Base-by-base conservation (phyloP, 2,329 filamentous ascomycete genomes). In the Diaporthe aspalathi region DNA sequence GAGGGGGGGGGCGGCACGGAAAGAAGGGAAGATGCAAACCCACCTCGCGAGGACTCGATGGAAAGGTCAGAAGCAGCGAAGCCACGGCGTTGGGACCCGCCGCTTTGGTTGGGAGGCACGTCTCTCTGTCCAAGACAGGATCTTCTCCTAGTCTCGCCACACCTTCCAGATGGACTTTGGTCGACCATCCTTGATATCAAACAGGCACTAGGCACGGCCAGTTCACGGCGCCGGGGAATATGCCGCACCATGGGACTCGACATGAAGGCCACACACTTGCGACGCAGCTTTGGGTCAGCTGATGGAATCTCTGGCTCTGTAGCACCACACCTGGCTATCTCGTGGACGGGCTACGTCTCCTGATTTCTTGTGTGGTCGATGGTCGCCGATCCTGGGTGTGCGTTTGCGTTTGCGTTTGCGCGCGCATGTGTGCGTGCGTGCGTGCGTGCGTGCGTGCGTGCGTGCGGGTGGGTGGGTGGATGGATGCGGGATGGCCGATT, bases 301-400 rank as follows among this genome's bases (percentile, higher is more conserved):
- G 67, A 60, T 68, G 45, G 53, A 52, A 35, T 43, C 47, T n/a
- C 53, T 60, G 29, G 49, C 53, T 60, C 45, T 68, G 67, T 60
- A 56, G 45, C 29, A 68, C 67, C 67, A 68, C 67, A 38, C 50
- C 29, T 52, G 9, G 29, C 67, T 49, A 24, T 16, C 43, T 22
- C 29, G 47, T 52, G 43, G 32, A 35, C 16, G 32, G 47, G 47
- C n/a, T 60, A 27, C 22, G 24, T 2, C 8, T 17, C 45, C 22
- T 50, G 17, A 17, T 60, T 43, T 57, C 14, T 17, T 47, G 32
- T 5, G 35, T 27, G 5, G 35, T 24, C 40, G 43, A 38, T 27
- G 50, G 50, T 32, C 27, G 67, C 52, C 67, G 53, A 68, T 60
- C 53, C 53, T 43, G 32, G 14, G 32, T 38, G 35, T 38, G 35